phyloP scores from a whole-genome alignment of 495 filamentous ascomycete genomes.

The Arthonia radiata region DNA sequence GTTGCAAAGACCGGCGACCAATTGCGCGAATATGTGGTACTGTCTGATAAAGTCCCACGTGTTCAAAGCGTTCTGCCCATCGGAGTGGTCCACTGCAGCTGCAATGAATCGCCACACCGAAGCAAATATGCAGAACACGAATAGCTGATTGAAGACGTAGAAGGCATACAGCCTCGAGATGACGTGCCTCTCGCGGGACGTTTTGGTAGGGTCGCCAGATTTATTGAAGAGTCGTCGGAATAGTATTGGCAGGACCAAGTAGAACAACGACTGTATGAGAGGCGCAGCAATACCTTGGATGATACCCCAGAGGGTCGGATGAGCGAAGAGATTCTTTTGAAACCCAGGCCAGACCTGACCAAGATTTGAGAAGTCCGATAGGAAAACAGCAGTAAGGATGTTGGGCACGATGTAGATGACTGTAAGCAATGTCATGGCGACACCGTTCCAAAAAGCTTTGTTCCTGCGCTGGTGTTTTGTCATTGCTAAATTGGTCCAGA shows the following conservation, averaged over 20 bases:
- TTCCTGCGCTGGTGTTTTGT: constrained; percentile 30
- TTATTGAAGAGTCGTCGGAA: constrained; percentile 62
- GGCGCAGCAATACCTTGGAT: constrained; percentile 91
- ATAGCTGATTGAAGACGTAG: constrained; percentile 90
- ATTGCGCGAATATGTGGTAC: constrained; percentile 28
- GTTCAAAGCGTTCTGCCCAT: constrained; percentile 22
- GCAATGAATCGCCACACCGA: constrained; percentile 49
- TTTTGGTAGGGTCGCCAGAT: constrained; percentile 74
- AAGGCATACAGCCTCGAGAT: constrained; percentile 79
- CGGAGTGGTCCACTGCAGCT: constrained; percentile 31
- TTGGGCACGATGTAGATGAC: constrained; percentile 86
- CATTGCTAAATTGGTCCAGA: constrained; percentile 80
- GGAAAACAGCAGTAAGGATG: constrained; percentile 79
- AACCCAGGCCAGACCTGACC: constrained; percentile 63
- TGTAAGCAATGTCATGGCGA: constrained; percentile 65
- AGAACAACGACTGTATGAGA: constrained; percentile 68
- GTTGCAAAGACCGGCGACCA: constrained; percentile 45
- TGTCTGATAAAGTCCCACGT: constrained; percentile 45
- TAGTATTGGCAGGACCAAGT: constrained; percentile 67
- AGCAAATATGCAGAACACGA: constrained; percentile 79
- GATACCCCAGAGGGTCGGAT: constrained; percentile 51
- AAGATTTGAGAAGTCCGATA: constrained; percentile 61
- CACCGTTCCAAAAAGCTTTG: constrained; percentile 47
- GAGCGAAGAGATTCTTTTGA: constrained; percentile 28
- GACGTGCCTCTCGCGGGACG: constrained; percentile 80